Evolutionary conservation across 768 basidiomycete genomes (phyloP).

Genomic region (Amanita muscaria): DNA sequence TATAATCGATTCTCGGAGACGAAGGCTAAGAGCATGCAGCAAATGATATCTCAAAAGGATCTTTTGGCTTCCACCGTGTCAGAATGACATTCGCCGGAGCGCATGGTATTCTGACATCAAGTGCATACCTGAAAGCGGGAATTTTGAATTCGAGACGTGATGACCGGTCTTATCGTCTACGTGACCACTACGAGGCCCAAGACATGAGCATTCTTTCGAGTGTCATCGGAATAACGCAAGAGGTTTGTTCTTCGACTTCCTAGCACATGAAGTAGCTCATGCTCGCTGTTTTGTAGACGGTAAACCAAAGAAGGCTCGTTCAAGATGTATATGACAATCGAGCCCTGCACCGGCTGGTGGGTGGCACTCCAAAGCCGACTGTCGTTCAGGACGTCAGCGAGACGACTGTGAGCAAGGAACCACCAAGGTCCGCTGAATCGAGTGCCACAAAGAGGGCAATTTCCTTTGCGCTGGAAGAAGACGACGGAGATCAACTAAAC

Average conservation of each 20-base stretch:
- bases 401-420: background rate
- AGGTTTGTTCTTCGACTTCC: conserved; percentile 35
- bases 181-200: conserved; percentile 36
- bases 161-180: conserved; percentile 39
- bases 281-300: conserved; percentile 37
- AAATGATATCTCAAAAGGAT: conserved; percentile 89
- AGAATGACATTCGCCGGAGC: conserved; percentile 80
- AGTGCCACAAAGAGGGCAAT: conserved; percentile 17
- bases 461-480: conserved; percentile 31
- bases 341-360: conserved; percentile 51
- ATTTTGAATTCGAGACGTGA: conserved; percentile 49
- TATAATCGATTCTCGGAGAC: conserved; percentile 5
- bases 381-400: conserved; percentile 8
- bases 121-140: conserved; percentile 57
- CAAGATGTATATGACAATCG: conserved; percentile 58
- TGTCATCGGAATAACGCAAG: conserved; percentile 76
- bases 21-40: conserved; percentile 33
- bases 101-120: conserved; percentile 64
- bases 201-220: conserved; percentile 74
- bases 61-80: conserved; percentile 77
- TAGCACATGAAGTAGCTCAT: background rate
- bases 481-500: conserved; percentile 24
- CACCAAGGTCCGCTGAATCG: conserved; percentile 6
- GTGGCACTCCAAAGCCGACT: conserved; percentile 25
- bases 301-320: conserved; percentile 63